Evolutionary conservation across 345 rosid genomes (phyloP), one percentile per base, ranked within the genome.

Genomic region (Euphorbia lathyris): DNA sequence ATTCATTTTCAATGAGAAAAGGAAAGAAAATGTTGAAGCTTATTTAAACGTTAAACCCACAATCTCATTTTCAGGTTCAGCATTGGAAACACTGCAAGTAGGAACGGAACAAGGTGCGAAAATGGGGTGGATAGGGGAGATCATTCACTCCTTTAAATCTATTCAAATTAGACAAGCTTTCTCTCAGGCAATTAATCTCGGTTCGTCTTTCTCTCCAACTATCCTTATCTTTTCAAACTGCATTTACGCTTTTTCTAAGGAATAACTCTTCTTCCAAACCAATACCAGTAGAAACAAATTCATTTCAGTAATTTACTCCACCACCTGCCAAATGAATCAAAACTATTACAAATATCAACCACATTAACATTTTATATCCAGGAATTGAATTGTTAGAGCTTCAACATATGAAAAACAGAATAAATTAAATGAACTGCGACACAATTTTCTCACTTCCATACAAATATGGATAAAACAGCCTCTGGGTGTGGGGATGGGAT

Each of bases 121-220:
- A 9, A 78, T 80, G 81, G 78, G 77, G 16, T 79, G 72, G 68
- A 68, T 86, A 29, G 77, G 76, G 59, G 81, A 79, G 50, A 75
- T 76, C 1, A 40, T 83, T 43, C 83, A 79, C 61, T 78, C 86
- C 48, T 62, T 87, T 65, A 84, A 79, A 72, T 83, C 85, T 3
- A 74, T 79, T 65, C 81, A 78, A 74, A 72, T 86, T 76, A 80
- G 91, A 65, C 85, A 83, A 58, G 59, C 76, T 59, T 68, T 87
- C 43, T 71, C 76, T 76, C 92, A 86, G 67, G 72, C 74, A 40
- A 68, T 87, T 58, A 78, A 56, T 79, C 86, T 91, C 19, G 95
- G 93, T 89, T 51, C 20, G 75, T 78, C 66, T 25, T 53, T 40
- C 45, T 10, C 45, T 32, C 48, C 1, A 14, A 4, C 42, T 26